phyloP scores from a whole-genome alignment of 345 rosid genomes.

The Zanthoxylum bungeanum region DNA sequence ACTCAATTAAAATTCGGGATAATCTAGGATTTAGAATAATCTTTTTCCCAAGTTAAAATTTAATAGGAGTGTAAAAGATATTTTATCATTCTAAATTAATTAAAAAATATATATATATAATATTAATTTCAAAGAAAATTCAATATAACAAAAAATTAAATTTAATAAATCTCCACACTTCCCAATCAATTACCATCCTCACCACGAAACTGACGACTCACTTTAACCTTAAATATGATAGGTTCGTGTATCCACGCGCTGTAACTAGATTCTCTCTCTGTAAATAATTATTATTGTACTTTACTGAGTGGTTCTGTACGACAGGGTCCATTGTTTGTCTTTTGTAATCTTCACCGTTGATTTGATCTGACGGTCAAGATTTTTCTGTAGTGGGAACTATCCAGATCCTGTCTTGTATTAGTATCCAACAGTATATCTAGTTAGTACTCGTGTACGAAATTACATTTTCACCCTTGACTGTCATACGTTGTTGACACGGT shows the following conservation, averaged over 20 bases:
- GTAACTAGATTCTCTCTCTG: background rate
- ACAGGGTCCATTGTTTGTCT: constrained; percentile 8
- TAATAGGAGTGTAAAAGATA: too few relatives aligned
- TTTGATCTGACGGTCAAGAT: constrained; percentile 28
- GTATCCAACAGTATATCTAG: constrained; percentile 39
- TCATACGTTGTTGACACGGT: background rate
- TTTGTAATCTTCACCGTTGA: constrained; percentile 29
- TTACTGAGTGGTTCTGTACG: constrained; percentile 32
- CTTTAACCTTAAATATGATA: background rate
- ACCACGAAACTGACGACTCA: background rate
- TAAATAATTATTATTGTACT: constrained; percentile 16
- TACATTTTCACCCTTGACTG: constrained; percentile 12
- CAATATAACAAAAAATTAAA: too few relatives aligned
- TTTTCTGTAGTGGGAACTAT: too few relatives aligned
- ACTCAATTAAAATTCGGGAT: too few relatives aligned
- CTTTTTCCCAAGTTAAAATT: too few relatives aligned
- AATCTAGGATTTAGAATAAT: too few relatives aligned
- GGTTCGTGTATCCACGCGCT: constrained; percentile 19
- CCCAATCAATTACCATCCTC: too few relatives aligned
- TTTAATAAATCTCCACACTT: too few relatives aligned
- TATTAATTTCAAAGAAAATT: too few relatives aligned
- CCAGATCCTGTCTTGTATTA: too few relatives aligned
- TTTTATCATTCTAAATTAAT: too few relatives aligned
- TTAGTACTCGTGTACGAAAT: constrained; percentile 7
- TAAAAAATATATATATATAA: too few relatives aligned